Conservation (phyloP, 805 yeast species). For the Wickerhamiella azyma region DNA sequence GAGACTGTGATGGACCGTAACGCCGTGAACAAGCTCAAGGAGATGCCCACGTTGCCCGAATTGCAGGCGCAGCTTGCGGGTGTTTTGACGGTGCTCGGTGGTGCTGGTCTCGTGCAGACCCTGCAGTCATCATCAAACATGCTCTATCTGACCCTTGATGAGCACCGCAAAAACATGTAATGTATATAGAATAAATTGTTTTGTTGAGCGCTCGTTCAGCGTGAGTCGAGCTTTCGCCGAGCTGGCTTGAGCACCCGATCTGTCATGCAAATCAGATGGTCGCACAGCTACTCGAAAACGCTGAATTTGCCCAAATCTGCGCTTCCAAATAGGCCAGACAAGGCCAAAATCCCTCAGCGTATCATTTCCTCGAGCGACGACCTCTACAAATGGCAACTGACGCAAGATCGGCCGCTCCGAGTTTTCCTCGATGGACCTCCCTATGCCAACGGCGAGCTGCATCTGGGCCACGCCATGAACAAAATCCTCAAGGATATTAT, state of each 20-base stretch:
- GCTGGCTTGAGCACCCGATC: neutral
- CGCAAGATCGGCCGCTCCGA: constrained; percentile 18
- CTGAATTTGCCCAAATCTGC: constrained; percentile 52
- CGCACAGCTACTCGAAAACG: constrained; percentile 35
- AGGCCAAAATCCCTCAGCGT: constrained; percentile 30
- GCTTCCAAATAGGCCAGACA: constrained; percentile 49
- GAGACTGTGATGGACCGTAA: constrained; percentile 38
- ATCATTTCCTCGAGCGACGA: constrained; percentile 42
- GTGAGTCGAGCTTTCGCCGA: neutral
- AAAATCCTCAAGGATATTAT: constrained; percentile 81
- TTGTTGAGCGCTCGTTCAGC: too few relatives aligned
- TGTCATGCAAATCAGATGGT: neutral
- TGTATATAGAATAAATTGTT: neutral
- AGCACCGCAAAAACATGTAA: constrained; percentile 37
- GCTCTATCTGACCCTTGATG: constrained; percentile 62
- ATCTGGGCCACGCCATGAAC: constrained; percentile 84
- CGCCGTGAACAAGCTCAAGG: constrained; percentile 50
- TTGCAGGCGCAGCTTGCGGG: constrained; percentile 76
- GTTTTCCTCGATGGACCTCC: constrained; percentile 98
- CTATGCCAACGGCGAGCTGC: constrained; percentile 90
- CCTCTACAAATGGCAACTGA: constrained; percentile 52
- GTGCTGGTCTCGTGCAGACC: constrained; percentile 78
- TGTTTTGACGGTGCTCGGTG: constrained; percentile 68
- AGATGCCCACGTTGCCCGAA: constrained; percentile 54
- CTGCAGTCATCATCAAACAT: constrained; percentile 53